Percentiles rank a stretch among this genome's conserved stretches.
phyloP scores from a whole-genome alignment of 2,329 filamentous ascomycete species.

The Epichloe glyceriae region DNA sequence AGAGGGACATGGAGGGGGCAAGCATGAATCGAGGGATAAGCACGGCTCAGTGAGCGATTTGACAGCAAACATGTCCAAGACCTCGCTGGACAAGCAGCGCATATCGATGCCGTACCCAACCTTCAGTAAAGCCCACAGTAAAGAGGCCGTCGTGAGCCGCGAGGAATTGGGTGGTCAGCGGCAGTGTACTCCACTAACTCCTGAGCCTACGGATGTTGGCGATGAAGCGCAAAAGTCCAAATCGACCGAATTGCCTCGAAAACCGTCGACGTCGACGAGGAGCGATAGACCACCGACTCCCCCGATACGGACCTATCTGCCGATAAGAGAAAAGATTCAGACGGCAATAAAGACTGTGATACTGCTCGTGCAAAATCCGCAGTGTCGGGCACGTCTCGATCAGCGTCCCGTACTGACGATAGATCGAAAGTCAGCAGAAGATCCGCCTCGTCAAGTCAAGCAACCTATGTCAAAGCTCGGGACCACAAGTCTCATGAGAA shows the following conservation, averaged over 20 bases:
- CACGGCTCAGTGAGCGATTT: constrained; percentile 33
- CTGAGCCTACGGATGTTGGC: constrained; percentile 59
- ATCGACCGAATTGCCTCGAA: constrained; percentile 30
- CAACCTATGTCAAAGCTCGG: constrained; percentile 35
- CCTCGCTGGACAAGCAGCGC: constrained; percentile 28
- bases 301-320: constrained; percentile 49
- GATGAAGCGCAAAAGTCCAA: constrained; percentile 27
- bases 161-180: constrained; percentile 31
- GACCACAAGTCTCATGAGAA: constrained; percentile 23
- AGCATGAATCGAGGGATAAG: constrained; percentile 15
- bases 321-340: constrained; percentile 24
- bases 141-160: constrained; percentile 61
- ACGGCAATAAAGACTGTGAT: constrained; percentile 16
- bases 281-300: constrained; percentile 45
- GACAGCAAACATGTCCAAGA: constrained; percentile 31
- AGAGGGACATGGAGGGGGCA: constrained; percentile 22
- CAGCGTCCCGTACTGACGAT: constrained; percentile 33
- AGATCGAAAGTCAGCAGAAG: constrained; percentile 39
- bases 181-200: constrained; percentile 41
- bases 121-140: constrained; percentile 85
- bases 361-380: constrained; percentile 29
- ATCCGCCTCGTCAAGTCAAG: constrained; percentile 46
- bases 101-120: constrained; percentile 59
- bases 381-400: constrained; percentile 29
- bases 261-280: constrained; percentile 26